Conservation (phyloP, 306 rosid species). For the Trifolium fragiferum region DNA sequence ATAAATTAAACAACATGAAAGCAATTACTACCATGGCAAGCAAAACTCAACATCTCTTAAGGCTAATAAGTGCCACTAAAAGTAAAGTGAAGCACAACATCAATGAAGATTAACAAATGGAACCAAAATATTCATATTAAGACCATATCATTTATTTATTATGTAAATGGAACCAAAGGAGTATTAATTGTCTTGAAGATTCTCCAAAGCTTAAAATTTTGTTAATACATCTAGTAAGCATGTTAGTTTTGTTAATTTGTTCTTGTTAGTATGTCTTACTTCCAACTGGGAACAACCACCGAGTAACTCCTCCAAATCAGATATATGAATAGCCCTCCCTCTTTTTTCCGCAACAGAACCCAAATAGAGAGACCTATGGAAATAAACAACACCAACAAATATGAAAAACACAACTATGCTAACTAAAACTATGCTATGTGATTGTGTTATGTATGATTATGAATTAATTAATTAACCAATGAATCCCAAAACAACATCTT, state of each 20-base stretch:
- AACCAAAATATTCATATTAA: not conserved
- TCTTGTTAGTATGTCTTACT: slow-evolving; percentile 60
- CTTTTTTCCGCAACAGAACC: slow-evolving; percentile 84
- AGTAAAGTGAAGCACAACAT: not conserved
- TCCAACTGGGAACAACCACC: slow-evolving; percentile 80
- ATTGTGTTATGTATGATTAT: not conserved
- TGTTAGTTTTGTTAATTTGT: not conserved
- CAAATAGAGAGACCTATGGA: slow-evolving; percentile 80
- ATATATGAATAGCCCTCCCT: slow-evolving; percentile 78
- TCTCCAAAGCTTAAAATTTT: not conserved
- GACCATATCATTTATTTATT: not conserved
- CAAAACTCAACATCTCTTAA: not conserved
- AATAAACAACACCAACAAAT: slow-evolving; percentile 48
- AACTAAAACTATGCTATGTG: not conserved
- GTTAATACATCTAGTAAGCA: slow-evolving; percentile 3
- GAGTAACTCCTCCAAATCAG: slow-evolving; percentile 90
- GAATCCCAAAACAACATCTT: slow-evolving; percentile 7
- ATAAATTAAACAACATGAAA: not conserved
- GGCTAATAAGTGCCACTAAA: not conserved
- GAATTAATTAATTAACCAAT: not conserved
- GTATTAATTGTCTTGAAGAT: not conserved
- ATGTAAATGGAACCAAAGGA: not conserved
- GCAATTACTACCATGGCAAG: slow-evolving; percentile 6
- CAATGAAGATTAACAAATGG: slow-evolving; percentile 19
- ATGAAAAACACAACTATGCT: slow-evolving; percentile 36